Base-by-base conservation (phyloP, 129 eudicot species). In the Deinandra increscens region DNA sequence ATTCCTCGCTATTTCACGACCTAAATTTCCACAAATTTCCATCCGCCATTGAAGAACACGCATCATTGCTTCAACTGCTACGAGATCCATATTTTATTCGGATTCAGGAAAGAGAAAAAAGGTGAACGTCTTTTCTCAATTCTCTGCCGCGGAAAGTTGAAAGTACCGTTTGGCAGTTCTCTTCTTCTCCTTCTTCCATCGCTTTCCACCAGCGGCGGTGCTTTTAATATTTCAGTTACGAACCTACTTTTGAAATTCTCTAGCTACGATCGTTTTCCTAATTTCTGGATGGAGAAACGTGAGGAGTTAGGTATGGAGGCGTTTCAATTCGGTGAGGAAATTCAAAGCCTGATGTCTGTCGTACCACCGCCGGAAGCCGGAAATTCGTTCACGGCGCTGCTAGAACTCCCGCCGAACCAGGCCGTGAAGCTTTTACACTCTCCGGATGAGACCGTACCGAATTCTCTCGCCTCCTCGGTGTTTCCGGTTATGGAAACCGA, bases 381-480 rank as follows among this genome's bases (percentile, higher is more conserved):
- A 26, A 87, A 62, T 48, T 89, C 93, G n/a, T 94, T 94, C 83
- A 94, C 97, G 38, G 97, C 99, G 37, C 85, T 94, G 0, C 83
- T 94, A 33, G 95, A 84, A 34, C 83, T 94, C 5, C 90, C 97
- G 36, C 54, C 97, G 37, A 91, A 71, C 37, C 95, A 85, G 49
- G 97, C 95, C 8, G 87, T 94, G 36, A 88, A 87, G 93, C 86
- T 94, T 8, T 31, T 93, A 17, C 89, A 88, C 78, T 69, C 88
- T 8, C 81, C 88, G 41, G 92, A 68, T 3, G 67, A 73, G 4
- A 75, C 55, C 11, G 23, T 76, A 18, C 56, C 78, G 36, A 60
- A n/a, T 54, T 45, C 17, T 19, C 51, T 58, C 68, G 29, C 82
- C 22, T 17, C 66, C 7, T 89, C 87, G n/a, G 71, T 81, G 19